Percentiles rank a stretch among this genome's conserved stretches.
These are phyloP conservation scores for Pilaira anomala DNA, from an alignment of 192 early-diverging fungal species.

Conservation along the genomic window DNA sequence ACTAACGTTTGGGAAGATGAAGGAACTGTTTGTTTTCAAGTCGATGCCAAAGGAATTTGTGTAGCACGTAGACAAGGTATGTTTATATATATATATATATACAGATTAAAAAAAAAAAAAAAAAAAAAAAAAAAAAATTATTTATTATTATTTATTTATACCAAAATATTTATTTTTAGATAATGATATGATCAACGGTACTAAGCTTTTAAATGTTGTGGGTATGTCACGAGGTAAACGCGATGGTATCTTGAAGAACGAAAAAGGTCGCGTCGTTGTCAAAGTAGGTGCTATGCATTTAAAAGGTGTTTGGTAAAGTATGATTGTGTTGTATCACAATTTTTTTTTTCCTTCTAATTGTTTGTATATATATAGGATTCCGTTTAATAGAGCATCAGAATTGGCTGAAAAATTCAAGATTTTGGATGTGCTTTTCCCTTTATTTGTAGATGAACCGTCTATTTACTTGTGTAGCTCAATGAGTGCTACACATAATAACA, in stretches of 20 bases:
- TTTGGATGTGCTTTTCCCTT: conserved; percentile 64
- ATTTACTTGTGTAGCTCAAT: conserved; percentile 47
- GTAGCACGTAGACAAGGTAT: conserved; percentile 72
- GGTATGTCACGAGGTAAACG: conserved; percentile 85
- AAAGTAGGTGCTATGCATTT: conserved; percentile 84
- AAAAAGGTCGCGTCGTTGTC: conserved; percentile 79
- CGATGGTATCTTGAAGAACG: conserved; percentile 82
- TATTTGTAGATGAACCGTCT: conserved; percentile 70
- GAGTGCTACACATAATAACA: no score
- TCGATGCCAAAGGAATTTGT: conserved; percentile 74
- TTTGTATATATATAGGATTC: conserved; percentile 42
- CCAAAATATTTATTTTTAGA: conserved; percentile 44
- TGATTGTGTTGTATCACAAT: not conserved
- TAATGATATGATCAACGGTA: conserved; percentile 84
- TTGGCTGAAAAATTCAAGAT: conserved; percentile 70
- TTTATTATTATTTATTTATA: conserved; percentile 9
- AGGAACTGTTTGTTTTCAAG: conserved; percentile 74
- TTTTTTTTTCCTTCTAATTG: not conserved
- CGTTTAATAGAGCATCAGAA: conserved; percentile 60
- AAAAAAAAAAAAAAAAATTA: no score
- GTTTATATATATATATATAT: conserved; percentile 2
- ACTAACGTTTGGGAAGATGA: conserved; percentile 84
- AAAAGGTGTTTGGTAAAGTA: conserved; percentile 77
- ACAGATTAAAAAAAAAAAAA: not conserved
- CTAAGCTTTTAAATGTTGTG: conserved; percentile 79